These are phyloP conservation scores for Phytophthora sansomeana DNA, from an alignment of 352 stramenopile genomes.

Conservation along the genomic window DNA sequence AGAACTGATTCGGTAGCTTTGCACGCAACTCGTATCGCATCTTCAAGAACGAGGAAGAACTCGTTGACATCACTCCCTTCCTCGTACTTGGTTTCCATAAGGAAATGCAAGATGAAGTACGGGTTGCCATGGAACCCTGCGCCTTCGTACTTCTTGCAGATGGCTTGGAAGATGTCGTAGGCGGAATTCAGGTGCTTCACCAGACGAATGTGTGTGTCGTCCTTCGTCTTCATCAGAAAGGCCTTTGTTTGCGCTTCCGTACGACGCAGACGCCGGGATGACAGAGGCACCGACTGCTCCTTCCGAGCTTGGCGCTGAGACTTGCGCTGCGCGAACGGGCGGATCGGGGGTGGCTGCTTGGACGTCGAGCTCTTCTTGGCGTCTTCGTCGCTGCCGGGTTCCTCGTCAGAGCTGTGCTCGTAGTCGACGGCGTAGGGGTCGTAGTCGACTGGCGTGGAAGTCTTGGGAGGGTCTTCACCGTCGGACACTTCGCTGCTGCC, in stretches of 20 bases:
- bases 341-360: too few species aligned
- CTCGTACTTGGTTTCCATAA: not conserved
- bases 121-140: slow-evolving; percentile 15
- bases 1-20: slow-evolving; percentile 20
- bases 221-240: slow-evolving; percentile 31
- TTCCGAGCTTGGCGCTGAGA: too few species aligned
- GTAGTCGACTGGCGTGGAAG: not conserved
- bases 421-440: slow-evolving; percentile 6
- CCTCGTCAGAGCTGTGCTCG: slow-evolving; percentile 5
- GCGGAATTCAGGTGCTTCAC: slow-evolving; percentile 16
- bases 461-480: not conserved
- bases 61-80: too few species aligned
- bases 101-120: not conserved
- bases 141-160: slow-evolving; percentile 25
- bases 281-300: too few species aligned
- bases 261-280: too few species aligned
- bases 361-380: too few species aligned
- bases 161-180: slow-evolving; percentile 18
- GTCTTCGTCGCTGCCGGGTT: too few species aligned
- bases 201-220: slow-evolving; percentile 18
- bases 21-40: slow-evolving; percentile 13
- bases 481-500: not conserved
- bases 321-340: too few species aligned
- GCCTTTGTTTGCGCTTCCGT: slow-evolving; percentile 22
- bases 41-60: slow-evolving; percentile 17